A percentile compares a stretch with the other conserved stretches of the same genome.
Conservation (phyloP, 495 filamentous ascomycete genomes). For the Xylaria intraflava region DNA sequence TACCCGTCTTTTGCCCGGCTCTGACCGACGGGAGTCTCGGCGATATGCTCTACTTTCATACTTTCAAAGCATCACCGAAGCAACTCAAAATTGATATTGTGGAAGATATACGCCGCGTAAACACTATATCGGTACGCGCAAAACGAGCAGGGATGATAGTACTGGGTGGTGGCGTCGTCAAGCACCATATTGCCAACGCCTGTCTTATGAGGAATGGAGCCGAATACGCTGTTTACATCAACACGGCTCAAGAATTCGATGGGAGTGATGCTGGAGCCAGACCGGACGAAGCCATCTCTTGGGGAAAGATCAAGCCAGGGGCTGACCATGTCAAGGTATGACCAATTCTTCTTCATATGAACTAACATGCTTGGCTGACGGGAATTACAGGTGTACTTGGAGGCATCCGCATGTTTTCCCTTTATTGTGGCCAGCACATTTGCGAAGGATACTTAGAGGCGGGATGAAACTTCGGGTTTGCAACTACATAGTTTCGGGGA, state of each 20-base stretch:
- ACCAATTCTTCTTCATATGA: neutral
- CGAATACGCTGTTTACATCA: constrained; percentile 93
- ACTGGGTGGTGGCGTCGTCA: constrained; percentile 84
- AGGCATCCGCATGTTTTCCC: constrained; percentile 88
- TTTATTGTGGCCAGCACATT: constrained; percentile 94
- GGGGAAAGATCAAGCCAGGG: constrained; percentile 93
- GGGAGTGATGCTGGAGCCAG: constrained; percentile 93
- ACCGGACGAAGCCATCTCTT: constrained; percentile 94
- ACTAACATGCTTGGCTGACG: constrained; percentile 12
- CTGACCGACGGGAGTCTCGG: constrained; percentile 90
- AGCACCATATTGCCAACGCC: constrained; percentile 97
- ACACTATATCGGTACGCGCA: constrained; percentile 79
- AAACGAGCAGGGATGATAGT: constrained; percentile 88
- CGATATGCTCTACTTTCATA: constrained; percentile 98
- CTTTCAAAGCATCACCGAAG: constrained; percentile 72
- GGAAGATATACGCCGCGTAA: constrained; percentile 81
- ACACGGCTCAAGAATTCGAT: constrained; percentile 94
- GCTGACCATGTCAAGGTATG: constrained; percentile 79
- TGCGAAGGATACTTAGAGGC: constrained; percentile 47
- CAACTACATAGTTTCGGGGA: neutral
- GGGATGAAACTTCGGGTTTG: neutral
- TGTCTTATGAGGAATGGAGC: constrained; percentile 95
- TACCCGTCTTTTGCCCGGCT: constrained; percentile 94
- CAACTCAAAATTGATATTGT: constrained; percentile 82
- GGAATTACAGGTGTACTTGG: constrained; percentile 64